phyloP scores from a whole-genome alignment of 2,329 filamentous ascomycete genomes.

The Xylariaceae sp. region DNA sequence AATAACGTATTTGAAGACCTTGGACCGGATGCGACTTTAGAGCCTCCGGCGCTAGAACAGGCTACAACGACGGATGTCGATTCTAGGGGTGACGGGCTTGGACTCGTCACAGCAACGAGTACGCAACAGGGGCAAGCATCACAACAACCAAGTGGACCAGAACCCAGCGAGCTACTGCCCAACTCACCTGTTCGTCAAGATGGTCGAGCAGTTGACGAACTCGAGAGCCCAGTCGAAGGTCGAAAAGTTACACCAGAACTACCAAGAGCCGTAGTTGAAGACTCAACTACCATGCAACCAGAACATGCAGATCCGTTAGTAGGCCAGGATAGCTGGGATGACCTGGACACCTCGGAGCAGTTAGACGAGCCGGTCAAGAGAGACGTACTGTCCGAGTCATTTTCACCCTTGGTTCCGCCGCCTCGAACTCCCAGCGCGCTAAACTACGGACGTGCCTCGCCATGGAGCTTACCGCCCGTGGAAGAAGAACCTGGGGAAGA shows the following conservation, averaged over 20 bases:
- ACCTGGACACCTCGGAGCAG: slow-evolving; percentile 26
- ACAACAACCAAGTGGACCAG: too few species aligned
- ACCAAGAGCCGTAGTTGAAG: slow-evolving; percentile 6
- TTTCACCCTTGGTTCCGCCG: slow-evolving; percentile 18
- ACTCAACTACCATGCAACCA: slow-evolving; percentile 5
- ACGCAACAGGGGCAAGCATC: too few species aligned
- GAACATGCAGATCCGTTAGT: slow-evolving; percentile 16
- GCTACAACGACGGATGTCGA: too few species aligned
- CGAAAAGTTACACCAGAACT: slow-evolving; percentile 16
- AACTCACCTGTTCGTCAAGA: too few species aligned
- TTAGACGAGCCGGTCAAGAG: slow-evolving; percentile 4
- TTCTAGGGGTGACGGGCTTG: too few species aligned
- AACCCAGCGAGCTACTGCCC: too few species aligned
- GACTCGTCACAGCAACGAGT: too few species aligned
- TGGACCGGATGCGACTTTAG: too few species aligned
- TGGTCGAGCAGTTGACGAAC: slow-evolving; percentile 32
- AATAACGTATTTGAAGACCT: too few species aligned
- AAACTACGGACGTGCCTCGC: slow-evolving; percentile 39
- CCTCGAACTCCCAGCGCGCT: slow-evolving; percentile 25
- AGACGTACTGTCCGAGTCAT: slow-evolving; percentile 6
- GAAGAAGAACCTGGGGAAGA: slow-evolving; percentile 47
- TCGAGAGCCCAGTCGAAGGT: slow-evolving; percentile 38
- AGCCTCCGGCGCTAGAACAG: too few species aligned
- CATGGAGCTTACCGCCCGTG: slow-evolving; percentile 46
- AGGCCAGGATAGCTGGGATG: slow-evolving; percentile 25